Evolutionary conservation across 2,329 filamentous ascomycete species (phyloP), one percentile per base, ranked within the genome.

Genomic region (Hypoxylon sp.): DNA sequence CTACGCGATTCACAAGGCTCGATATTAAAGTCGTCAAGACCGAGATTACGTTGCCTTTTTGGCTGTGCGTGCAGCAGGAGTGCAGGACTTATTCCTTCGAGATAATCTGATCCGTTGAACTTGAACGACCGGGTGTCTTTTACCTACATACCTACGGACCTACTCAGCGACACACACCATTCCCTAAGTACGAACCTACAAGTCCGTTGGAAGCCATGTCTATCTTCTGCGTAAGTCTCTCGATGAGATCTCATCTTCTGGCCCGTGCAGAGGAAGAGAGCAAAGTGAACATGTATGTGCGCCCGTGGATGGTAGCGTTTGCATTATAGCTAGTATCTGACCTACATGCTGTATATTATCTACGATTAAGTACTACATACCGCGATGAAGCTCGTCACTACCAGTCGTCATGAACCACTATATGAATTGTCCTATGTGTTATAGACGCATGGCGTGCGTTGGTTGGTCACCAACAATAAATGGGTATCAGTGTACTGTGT

Each of bases 11-110:
- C n/a, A n/a, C n/a, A 14, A 20, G 28, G 36, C 26, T 5, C 32
- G 14, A 49, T 46, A 16, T 38, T 49, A 18, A 46, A 38, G 30
- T 32, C 38, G 26, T 40, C 32, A 53, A 32, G 14, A 61, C 56
- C 14, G 16, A 11, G 28, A 45, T 57, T 52, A 52, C 51, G 56
- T 61, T 53, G 44, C 38, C 18, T 40, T 36, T 38, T 20, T 49
- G 42, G 18, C 24, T 42, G 36, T 22, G 4, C 16, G 11, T 53
- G 51, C 55, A 60, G 51, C 38, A 62, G 51, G 64, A 53, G 50
- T 50, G 59, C 59, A 66, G 55, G 54, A 56, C 45, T 24, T 33
- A 33, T 55, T 66, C 59, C 64, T 62, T 59, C 60, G 38, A 30
- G 50, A 49, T 40, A 20, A 40, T 61, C 49, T 54, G 6, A 50